These are phyloP conservation scores for Pneumocystis canis DNA, from an alignment of 1,139 yeast genomes.

Conservation along the genomic window DNA sequence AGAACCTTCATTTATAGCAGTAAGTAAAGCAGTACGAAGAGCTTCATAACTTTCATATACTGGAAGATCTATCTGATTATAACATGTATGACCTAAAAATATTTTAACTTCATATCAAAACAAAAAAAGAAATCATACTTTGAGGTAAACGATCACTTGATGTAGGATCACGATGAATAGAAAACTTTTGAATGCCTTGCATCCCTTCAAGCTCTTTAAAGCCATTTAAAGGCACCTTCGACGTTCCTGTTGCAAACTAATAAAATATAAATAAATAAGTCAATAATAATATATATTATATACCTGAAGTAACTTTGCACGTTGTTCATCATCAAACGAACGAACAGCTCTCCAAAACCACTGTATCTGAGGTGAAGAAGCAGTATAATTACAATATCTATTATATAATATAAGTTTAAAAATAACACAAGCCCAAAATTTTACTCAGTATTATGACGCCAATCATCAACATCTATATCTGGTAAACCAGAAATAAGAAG, in stretches of 20 bases:
- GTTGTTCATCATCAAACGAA: slow-evolving; percentile 83
- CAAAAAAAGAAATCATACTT: slow-evolving; percentile 37
- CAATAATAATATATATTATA: neutral
- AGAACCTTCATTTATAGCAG: slow-evolving; percentile 88
- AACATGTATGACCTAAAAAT: slow-evolving; percentile 58
- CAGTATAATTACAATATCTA: slow-evolving; percentile 56
- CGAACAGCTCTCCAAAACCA: slow-evolving; percentile 99
- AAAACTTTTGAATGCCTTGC: slow-evolving; percentile 72
- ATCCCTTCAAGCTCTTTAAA: slow-evolving; percentile 84
- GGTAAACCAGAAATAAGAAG: slow-evolving; percentile 87
- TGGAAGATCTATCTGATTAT: slow-evolving; percentile 87
- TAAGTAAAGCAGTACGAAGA: slow-evolving; percentile 59
- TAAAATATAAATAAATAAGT: neutral
- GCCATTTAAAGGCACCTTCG: slow-evolving; percentile 90
- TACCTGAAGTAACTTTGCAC: slow-evolving; percentile 73
- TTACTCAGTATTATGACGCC: slow-evolving; percentile 71
- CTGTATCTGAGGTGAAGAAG: slow-evolving; percentile 75
- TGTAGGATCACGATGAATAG: slow-evolving; percentile 83
- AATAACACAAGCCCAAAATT: neutral
- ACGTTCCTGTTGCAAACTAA: slow-evolving; percentile 83
- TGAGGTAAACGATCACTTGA: slow-evolving; percentile 66
- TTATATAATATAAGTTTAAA: neutral
- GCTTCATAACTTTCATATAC: slow-evolving; percentile 82
- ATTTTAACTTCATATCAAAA: neutral
- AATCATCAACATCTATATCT: slow-evolving; percentile 86